Percentiles rank a stretch among this genome's conserved stretches.
Evolutionary conservation across 139 green algal species (phyloP).

Genomic region (Eudorina sp.): DNA sequence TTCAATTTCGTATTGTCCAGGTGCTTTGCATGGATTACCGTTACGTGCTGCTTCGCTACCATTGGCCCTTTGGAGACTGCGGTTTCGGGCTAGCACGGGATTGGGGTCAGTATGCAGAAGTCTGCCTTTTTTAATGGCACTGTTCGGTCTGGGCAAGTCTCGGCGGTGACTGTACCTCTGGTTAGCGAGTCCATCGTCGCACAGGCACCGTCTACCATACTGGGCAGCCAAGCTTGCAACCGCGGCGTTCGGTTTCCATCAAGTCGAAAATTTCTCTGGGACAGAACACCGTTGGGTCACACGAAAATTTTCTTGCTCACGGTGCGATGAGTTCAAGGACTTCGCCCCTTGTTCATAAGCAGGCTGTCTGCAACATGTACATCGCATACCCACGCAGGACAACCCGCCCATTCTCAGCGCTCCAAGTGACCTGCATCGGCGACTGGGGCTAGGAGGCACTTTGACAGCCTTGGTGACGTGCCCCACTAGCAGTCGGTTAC

Average conservation of each 20-base stretch:
- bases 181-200: background rate
- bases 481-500: background rate
- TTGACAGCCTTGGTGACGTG: background rate
- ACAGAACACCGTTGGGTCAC: constrained; percentile 31
- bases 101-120: background rate
- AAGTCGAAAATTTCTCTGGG: constrained; percentile 56
- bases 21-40: too few species aligned
- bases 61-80: too few species aligned
- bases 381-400: constrained; percentile 10
- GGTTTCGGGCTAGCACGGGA: too few species aligned
- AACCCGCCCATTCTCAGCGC: background rate
- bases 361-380: too few species aligned
- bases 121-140: constrained; percentile 18
- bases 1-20: too few species aligned
- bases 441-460: background rate
- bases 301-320: constrained; percentile 23
- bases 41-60: too few species aligned
- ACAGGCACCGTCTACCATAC: background rate
- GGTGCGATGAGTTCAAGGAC: constrained; percentile 28
- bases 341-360: too few species aligned
- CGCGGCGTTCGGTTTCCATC: constrained; percentile 41
- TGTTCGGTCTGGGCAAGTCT: too few species aligned
- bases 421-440: background rate
- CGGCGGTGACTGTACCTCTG: background rate
- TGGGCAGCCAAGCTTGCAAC: background rate